Base-by-base conservation (phyloP, 129 eudicot species). In the Apium graveolens region DNA sequence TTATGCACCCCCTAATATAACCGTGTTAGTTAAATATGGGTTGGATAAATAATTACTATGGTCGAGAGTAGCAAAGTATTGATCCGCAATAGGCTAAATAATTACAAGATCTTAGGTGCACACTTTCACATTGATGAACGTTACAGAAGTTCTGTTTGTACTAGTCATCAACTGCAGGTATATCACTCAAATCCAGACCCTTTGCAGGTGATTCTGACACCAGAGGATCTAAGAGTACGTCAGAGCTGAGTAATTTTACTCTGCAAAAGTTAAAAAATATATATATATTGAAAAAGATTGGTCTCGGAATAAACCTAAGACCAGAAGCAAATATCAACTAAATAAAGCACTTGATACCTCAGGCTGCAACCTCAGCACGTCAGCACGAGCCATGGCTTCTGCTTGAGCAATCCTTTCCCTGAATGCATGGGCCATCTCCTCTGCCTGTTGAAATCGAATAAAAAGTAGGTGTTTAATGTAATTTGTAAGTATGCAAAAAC, bases 371-470 rank as follows among this genome's bases (percentile, higher is more conserved):
- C 97, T 91, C 43, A 94, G 93, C 98, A 94, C 87, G 85, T 94
- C 98, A 38, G 97, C 96, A 73, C 96, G 97, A 62, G 98, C 98
- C 98, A 94, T 91, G 83, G 97, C 98, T 91, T 94, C 97, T 14
- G 98, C 98, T 87, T 91, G 98, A 80, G 98, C 98, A 80, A 94
- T 94, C 85, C 96, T 89, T 81, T 94, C 96, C 89, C 98, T 84
- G 84, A 91, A 94, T 13, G 92, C 87, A 88, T 84, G 91, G 83
- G 97, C 98, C 98, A 94, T 94, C 93, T 94, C 98, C 84, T 94
- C 98, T 0, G 98, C 97, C 98, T 94, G 90, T 75, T 41, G 49
- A 48, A 43, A 70, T 11, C 60, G 69, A 39, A 27, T 62, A 74
- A 68, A 72, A 71, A 60, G 26, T 27, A 76, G 16, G 29, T 29